Evolutionary conservation across 495 filamentous ascomycete species (phyloP).

Genomic region (Aspergillus conjunctus): DNA sequence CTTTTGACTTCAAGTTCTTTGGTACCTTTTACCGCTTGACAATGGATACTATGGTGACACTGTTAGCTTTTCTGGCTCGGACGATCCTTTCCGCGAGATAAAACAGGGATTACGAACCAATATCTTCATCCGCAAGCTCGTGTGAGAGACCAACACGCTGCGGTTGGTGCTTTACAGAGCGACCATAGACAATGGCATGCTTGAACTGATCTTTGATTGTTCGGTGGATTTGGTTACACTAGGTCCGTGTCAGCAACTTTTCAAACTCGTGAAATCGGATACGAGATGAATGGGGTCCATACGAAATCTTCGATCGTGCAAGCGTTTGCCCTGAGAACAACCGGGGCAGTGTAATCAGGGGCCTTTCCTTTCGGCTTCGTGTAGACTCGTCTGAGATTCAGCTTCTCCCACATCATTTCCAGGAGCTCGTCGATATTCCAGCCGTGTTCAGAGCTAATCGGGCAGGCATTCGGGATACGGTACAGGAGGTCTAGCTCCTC

Average conservation of each 20-base stretch:
- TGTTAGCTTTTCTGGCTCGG: conserved; percentile 37
- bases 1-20: conserved; percentile 26
- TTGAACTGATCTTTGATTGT: conserved; percentile 96
- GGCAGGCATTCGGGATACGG: conserved; percentile 92
- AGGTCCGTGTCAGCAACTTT: conserved; percentile 29
- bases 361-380: conserved; percentile 96
- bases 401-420: conserved; percentile 98
- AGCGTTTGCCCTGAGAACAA: conserved; percentile 78
- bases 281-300: conserved; percentile 38
- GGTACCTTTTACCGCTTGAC: conserved; percentile 74
- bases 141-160: conserved; percentile 91
- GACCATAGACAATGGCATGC: conserved; percentile 91
- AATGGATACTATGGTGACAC: conserved; percentile 73
- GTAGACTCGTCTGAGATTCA: conserved; percentile 88
- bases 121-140: conserved; percentile 94
- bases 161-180: conserved; percentile 97
- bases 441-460: conserved; percentile 96
- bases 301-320: conserved; percentile 98
- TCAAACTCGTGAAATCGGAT: conserved; percentile 5
- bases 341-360: conserved; percentile 89
- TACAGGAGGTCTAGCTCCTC: conserved; percentile 96
- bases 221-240: conserved; percentile 97
- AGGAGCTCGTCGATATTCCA: conserved; percentile 98
- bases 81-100: conserved; percentile 3
- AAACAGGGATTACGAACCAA: conserved; percentile 64